Evolutionary conservation across 2,329 filamentous ascomycete genomes (phyloP).

Genomic region (Chrysoporthe cubensis): DNA sequence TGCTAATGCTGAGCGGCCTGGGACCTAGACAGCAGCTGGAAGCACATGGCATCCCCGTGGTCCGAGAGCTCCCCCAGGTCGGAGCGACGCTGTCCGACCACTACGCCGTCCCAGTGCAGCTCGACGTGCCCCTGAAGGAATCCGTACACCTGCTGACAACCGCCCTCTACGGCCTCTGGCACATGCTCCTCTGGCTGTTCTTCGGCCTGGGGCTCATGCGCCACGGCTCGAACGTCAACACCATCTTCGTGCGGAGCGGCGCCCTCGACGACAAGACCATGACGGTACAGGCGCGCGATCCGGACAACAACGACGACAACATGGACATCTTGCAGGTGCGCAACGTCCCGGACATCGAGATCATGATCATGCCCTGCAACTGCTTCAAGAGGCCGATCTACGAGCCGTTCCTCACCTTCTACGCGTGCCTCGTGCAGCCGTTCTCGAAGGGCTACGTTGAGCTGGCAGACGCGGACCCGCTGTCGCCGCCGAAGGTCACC

Average conservation of each 20-base stretch:
- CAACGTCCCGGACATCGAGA: conserved; percentile 39
- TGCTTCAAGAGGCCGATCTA: conserved; percentile 34
- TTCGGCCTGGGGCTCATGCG: conserved; percentile 36
- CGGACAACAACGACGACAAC: conserved; percentile 1
- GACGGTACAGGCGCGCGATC: neutral
- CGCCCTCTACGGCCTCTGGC: conserved; percentile 32
- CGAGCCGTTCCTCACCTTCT: conserved; percentile 33
- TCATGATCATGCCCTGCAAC: conserved; percentile 46
- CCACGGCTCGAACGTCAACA: conserved; percentile 29
- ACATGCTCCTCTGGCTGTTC: conserved; percentile 37
- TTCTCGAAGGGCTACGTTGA: conserved; percentile 38
- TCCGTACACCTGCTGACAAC: conserved; percentile 13
- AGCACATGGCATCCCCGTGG: neutral
- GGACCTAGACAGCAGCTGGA: conserved; percentile 31
- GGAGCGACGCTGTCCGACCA: conserved; percentile 38
- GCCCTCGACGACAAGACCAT: conserved; percentile 33
- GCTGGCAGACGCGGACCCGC: conserved; percentile 29
- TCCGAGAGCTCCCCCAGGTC: conserved; percentile 28
- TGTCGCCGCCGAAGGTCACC: conserved; percentile 36
- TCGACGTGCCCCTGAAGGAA: conserved; percentile 19
- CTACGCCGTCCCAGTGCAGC: conserved; percentile 15
- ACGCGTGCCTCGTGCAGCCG: conserved; percentile 37
- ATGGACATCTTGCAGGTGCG: conserved; percentile 22
- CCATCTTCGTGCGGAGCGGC: conserved; percentile 35
- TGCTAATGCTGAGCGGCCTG: conserved; percentile 40